These are phyloP conservation scores for Orbilia brochopaga DNA, from an alignment of 2,329 filamentous ascomycete species.

Conservation along the genomic window DNA sequence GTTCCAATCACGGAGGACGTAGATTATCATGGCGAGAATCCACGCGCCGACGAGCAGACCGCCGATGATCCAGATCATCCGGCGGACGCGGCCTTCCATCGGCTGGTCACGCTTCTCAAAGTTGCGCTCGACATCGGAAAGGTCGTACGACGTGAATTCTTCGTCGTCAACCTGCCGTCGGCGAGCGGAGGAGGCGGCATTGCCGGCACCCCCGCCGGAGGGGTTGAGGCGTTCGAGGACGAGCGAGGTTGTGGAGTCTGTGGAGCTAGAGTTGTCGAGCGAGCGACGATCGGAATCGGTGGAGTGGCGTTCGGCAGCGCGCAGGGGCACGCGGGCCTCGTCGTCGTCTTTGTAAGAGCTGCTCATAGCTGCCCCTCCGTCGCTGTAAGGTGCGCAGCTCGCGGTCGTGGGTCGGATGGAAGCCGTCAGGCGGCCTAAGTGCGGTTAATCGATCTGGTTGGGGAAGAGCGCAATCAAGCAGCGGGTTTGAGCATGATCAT, in stretches of 20 bases:
- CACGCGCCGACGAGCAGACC: constrained; percentile 70
- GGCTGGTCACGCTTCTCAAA: constrained; percentile 60
- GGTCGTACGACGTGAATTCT: constrained; percentile 62
- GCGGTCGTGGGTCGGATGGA: neutral
- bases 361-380: constrained; percentile 27
- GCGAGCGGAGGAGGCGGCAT: constrained; percentile 60
- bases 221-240: constrained; percentile 79
- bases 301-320: constrained; percentile 28
- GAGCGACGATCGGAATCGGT: constrained; percentile 60
- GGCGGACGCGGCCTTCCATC: constrained; percentile 71
- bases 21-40: constrained; percentile 71
- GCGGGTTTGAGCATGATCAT: constrained; percentile 48
- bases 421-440: neutral
- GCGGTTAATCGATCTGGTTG: constrained; percentile 3
- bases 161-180: constrained; percentile 57
- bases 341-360: constrained; percentile 40
- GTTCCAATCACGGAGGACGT: constrained; percentile 70
- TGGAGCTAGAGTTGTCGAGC: constrained; percentile 68
- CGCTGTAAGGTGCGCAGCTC: constrained; percentile 3
- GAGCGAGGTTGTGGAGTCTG: constrained; percentile 81
- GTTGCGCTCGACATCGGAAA: constrained; percentile 61
- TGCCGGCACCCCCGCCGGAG: constrained; percentile 52
- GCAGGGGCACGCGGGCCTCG: constrained; percentile 48
- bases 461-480: constrained; percentile 17
- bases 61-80: constrained; percentile 67